Evolutionary conservation across 1,284 basidiomycete genomes (phyloP).

Genomic region (Trichosporon coremiiforme): DNA sequence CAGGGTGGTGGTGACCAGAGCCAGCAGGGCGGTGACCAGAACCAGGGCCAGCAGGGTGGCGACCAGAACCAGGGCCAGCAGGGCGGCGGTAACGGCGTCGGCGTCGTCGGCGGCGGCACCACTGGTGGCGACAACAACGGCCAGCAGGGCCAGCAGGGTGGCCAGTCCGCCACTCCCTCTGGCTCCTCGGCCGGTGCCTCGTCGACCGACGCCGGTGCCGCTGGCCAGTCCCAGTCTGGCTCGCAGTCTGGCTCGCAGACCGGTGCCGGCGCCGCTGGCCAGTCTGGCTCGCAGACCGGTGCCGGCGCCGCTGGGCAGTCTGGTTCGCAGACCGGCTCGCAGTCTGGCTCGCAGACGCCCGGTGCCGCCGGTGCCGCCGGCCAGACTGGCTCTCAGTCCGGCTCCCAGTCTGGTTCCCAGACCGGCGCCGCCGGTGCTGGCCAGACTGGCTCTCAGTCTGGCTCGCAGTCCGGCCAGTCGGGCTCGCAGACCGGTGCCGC

Average conservation of each 20-base stretch:
- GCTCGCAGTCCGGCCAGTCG: no score
- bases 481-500: no score
- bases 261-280: no score
- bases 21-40: background rate
- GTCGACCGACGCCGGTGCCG: constrained; percentile 13
- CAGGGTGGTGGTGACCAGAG: background rate
- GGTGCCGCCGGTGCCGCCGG: background rate
- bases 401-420: background rate
- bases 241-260: constrained; percentile 18
- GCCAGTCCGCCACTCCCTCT: constrained; percentile 24
- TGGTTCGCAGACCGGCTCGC: background rate
- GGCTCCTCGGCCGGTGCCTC: constrained; percentile 9
- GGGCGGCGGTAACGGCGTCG: background rate
- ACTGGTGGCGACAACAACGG: constrained; percentile 8
- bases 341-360: background rate
- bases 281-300: background rate
- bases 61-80: constrained; percentile 13
- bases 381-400: constrained; percentile 19
- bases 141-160: constrained; percentile 8
- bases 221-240: background rate
- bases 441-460: no score
- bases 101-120: no score
- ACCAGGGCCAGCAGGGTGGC: constrained; percentile 15
- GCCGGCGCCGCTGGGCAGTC: background rate
- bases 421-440: constrained; percentile 16